Evolutionary conservation across 2,329 filamentous ascomycete species (phyloP).

Genomic region (Neophaeococcomyces mojaviensis): DNA sequence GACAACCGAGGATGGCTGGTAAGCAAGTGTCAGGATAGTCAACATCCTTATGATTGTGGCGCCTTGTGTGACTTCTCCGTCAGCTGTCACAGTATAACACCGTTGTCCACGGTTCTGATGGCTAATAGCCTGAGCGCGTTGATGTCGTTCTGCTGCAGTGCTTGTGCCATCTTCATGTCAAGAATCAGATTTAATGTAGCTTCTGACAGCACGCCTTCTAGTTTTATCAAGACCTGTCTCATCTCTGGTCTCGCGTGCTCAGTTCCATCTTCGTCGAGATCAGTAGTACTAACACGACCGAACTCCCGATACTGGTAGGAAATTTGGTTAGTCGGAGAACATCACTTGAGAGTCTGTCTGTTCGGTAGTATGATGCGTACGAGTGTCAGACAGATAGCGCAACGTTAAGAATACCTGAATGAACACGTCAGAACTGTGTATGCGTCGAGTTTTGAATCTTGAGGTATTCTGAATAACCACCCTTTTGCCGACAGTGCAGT

Average conservation of each 20-base stretch:
- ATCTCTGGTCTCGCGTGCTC: not conserved
- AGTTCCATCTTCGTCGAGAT: not conserved
- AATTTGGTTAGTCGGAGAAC: not conserved
- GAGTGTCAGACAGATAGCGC: not conserved
- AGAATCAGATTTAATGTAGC: not conserved
- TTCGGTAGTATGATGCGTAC: not conserved
- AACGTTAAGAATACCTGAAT: too few relatives aligned
- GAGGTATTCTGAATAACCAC: not conserved
- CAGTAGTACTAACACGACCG: too few relatives aligned
- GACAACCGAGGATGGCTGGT: slow-evolving; percentile 20
- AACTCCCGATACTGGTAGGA: too few relatives aligned
- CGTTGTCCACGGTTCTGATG: slow-evolving; percentile 15
- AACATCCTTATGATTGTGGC: slow-evolving; percentile 21
- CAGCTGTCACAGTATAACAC: slow-evolving; percentile 12
- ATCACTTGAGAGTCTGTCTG: not conserved
- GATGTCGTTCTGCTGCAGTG: slow-evolving; percentile 10
- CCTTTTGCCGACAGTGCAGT: not conserved
- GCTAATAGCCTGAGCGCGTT: slow-evolving; percentile 14
- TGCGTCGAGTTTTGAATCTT: not conserved
- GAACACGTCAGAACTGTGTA: too few relatives aligned
- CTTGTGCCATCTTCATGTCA: not conserved
- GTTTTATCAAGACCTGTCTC: not conserved
- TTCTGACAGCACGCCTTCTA: not conserved
- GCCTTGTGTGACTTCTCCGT: slow-evolving; percentile 20
- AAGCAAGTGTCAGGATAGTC: slow-evolving; percentile 21